Conservation (phyloP, 169 alveolate species). For the Cryptosporidium xiaoi region DNA sequence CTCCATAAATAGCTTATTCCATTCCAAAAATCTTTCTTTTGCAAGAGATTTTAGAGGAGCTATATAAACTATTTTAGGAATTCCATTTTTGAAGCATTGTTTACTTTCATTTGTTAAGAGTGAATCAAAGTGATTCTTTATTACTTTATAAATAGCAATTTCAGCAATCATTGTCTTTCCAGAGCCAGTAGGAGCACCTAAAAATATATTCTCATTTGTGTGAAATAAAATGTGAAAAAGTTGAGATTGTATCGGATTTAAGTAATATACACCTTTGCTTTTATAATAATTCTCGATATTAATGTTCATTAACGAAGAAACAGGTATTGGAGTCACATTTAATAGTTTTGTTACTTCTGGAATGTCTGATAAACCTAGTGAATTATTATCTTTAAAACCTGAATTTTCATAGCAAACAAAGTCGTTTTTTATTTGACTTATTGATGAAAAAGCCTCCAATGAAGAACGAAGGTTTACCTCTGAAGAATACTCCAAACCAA, state of each 20-base stretch:
- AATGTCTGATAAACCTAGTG: conserved; percentile 11
- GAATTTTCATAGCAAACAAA: conserved; percentile 37
- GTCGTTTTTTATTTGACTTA: conserved; percentile 65
- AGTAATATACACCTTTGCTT: conserved; percentile 86
- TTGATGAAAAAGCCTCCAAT: conserved; percentile 60
- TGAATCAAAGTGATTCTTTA: conserved; percentile 82
- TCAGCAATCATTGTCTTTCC: conserved; percentile 99
- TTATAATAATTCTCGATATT: conserved; percentile 40
- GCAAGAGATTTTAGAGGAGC: conserved; percentile 99
- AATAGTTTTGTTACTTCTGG: conserved; percentile 83
- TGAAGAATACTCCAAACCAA: conserved; percentile 38
- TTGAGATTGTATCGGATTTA: conserved; percentile 96
- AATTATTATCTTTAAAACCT: conserved; percentile 24
- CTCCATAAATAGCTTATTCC: conserved; percentile 89
- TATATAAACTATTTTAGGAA: conserved; percentile 92
- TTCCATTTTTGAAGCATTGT: neutral
- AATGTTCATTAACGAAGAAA: conserved; percentile 76
- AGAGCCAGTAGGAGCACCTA: conserved; percentile 99
- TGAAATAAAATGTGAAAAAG: conserved; percentile 94
- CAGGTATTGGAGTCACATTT: conserved; percentile 86
- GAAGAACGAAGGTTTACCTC: conserved; percentile 55
- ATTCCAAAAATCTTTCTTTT: conserved; percentile 87
- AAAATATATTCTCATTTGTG: conserved; percentile 95
- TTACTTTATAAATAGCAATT: conserved; percentile 92
- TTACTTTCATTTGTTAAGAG: conserved; percentile 75